Base-by-base conservation (phyloP, 805 yeast genomes). In the Alloascoidea hylecoeti region DNA sequence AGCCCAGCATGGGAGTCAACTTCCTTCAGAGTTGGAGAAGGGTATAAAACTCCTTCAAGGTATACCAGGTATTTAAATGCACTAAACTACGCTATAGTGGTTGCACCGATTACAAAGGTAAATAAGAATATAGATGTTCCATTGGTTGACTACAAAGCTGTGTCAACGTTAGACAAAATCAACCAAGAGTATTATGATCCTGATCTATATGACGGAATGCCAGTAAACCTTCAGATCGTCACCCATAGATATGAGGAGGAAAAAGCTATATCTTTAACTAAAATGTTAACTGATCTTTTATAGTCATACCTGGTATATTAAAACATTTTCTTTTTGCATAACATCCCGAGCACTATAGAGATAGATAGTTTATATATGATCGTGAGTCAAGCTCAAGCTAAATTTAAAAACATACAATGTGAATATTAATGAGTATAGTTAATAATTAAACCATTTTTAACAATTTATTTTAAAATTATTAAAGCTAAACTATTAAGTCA, bases 191-290 rank as follows among this genome's bases (percentile, higher is more conserved):
- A 60, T 30, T 73, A 72, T 53, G 60, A 68, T 39, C 64, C 74
- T 4, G 68, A 64, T 39, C 54, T 61, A 34, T 57, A 53, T 38
- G 58, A 63, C 41, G 72, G 70, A 3, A 72, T 70, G 47, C 78
- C 81, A 0, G 72, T 75, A 2, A 60, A 66, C 2, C 44, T 75
- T 4, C 84, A 77, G 49, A 44, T 77, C 16, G 64, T 72, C 14
- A 66, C 76, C 17, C 60, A 67, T 39, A 60, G 75, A 41, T 68
- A 66, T 39, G 68, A 74, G 42, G 84, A 77, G 47, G 84, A 77
- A 47, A 68, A 70, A 47, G 65, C 66, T 3, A 49, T 73, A 18
- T 61, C 55, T 4, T 48, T 67, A 43, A 9, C 30, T 9, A 23
- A 23, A 23, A 9, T 23, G 13, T 23, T 23, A n/a, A 23, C 30